phyloP scores from a whole-genome alignment of 495 filamentous ascomycete genomes.

The Neohortaea acidophila region DNA sequence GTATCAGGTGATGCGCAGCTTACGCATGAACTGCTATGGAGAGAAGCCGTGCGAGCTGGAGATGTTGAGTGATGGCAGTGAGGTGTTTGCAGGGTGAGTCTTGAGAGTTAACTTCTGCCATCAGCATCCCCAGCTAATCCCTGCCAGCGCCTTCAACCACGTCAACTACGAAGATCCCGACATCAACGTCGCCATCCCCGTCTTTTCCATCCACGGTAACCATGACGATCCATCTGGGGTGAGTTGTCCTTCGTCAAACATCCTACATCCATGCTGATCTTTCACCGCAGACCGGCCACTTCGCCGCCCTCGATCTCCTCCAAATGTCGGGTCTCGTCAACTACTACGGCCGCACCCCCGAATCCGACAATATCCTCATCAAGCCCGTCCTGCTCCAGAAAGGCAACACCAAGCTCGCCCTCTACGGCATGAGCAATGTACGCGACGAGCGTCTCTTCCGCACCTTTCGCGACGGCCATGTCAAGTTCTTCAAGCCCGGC shows the following conservation, averaged over 20 bases:
- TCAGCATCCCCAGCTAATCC: background rate
- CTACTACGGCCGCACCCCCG: conserved; percentile 84
- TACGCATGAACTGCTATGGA: conserved; percentile 85
- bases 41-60: conserved; percentile 92
- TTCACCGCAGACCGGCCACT: conserved; percentile 52
- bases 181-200: conserved; percentile 92
- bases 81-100: conserved; percentile 56
- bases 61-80: conserved; percentile 79
- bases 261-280: background rate
- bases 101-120: background rate
- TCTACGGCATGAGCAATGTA: conserved; percentile 94
- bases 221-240: conserved; percentile 89
- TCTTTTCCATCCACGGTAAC: conserved; percentile 97
- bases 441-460: conserved; percentile 87
- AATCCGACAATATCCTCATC: conserved; percentile 79
- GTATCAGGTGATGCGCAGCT: conserved; percentile 90
- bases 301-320: conserved; percentile 77
- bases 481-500: conserved; percentile 78
- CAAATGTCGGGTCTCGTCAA: conserved; percentile 85
- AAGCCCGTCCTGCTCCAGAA: conserved; percentile 91
- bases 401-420: conserved; percentile 78
- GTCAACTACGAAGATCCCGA: conserved; percentile 97
- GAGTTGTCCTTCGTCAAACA: conserved; percentile 3
- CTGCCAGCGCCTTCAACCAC: conserved; percentile 55
- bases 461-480: conserved; percentile 82